phyloP scores from a whole-genome alignment of 352 stramenopile species.

The Globisporangium megalacanthum region DNA sequence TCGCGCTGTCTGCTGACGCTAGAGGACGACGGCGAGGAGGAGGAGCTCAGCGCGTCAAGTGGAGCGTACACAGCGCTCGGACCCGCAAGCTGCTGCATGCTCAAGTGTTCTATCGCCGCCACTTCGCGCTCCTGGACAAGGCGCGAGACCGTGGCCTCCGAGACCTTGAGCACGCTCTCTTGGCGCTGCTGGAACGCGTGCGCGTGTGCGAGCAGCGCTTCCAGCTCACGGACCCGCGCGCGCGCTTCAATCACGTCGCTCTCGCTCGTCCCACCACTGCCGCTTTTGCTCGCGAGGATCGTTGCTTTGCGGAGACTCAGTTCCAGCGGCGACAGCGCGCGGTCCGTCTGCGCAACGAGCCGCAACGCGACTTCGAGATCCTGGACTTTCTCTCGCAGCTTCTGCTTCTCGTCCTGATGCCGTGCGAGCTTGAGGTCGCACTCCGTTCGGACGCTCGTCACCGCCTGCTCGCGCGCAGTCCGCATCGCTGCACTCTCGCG shows the following conservation, averaged over 20 bases:
- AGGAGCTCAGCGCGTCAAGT: not conserved
- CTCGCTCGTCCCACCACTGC: conserved; percentile 33
- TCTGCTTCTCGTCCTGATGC: conserved; percentile 71
- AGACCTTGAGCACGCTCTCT: conserved; percentile 59
- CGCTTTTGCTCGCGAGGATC: conserved; percentile 39
- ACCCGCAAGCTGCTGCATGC: conserved; percentile 21
- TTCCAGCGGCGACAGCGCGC: conserved; percentile 51
- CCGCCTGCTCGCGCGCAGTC: conserved; percentile 35
- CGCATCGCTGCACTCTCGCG: conserved; percentile 31
- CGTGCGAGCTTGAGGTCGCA: conserved; percentile 61
- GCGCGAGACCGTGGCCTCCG: conserved; percentile 51
- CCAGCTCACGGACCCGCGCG: conserved; percentile 47
- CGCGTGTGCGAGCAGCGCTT: conserved; percentile 45
- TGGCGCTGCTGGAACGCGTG: conserved; percentile 56
- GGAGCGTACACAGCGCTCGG: not conserved
- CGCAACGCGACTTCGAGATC: conserved; percentile 64
- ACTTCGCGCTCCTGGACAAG: conserved; percentile 54
- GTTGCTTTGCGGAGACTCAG: conserved; percentile 56
- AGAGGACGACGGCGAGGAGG: not conserved
- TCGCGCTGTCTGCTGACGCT: not conserved
- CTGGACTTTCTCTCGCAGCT: conserved; percentile 66
- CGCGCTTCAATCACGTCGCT: conserved; percentile 52
- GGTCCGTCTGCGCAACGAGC: conserved; percentile 52
- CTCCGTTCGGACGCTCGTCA: conserved; percentile 48
- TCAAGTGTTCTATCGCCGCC: conserved; percentile 37